These are phyloP conservation scores for Penicillium verhagenii DNA, from an alignment of 495 filamentous ascomycete species.

Conservation along the genomic window DNA sequence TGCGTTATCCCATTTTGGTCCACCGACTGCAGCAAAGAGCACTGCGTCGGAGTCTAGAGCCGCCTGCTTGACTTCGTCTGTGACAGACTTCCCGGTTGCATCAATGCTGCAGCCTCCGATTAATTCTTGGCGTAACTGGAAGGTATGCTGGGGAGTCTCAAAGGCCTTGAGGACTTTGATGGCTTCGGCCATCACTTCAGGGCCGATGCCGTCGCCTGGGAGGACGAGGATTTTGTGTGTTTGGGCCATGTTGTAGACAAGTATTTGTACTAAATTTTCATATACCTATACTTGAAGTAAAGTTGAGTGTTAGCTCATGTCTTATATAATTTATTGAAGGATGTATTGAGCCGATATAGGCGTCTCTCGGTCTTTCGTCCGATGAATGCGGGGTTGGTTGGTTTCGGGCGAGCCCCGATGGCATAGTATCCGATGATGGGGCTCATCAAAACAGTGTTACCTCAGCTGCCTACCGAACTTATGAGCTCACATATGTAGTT, in stretches of 20 bases:
- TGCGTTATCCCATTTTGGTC: slow-evolving; percentile 49
- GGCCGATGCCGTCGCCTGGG: slow-evolving; percentile 55
- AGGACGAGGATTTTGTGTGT: slow-evolving; percentile 51
- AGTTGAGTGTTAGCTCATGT: too few relatives aligned
- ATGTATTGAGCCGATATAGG: background rate
- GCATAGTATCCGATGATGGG: slow-evolving; percentile 1
- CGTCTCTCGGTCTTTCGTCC: slow-evolving; percentile 20
- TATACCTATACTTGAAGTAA: too few relatives aligned
- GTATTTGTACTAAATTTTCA: background rate
- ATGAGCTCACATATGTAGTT: background rate
- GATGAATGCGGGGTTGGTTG: slow-evolving; percentile 19
- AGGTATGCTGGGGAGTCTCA: slow-evolving; percentile 35
- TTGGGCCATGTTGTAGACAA: slow-evolving; percentile 18
- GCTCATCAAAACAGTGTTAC: too few relatives aligned
- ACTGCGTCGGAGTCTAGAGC: slow-evolving; percentile 44
- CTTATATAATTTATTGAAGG: background rate
- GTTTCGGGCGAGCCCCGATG: slow-evolving; percentile 20
- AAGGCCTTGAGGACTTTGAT: slow-evolving; percentile 50
- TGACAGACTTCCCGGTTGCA: slow-evolving; percentile 43
- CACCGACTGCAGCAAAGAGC: slow-evolving; percentile 50
- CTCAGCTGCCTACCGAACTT: too few relatives aligned
- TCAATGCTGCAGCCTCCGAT: slow-evolving; percentile 51
- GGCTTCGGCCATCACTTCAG: slow-evolving; percentile 54
- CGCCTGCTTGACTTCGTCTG: slow-evolving; percentile 43
- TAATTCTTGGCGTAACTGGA: slow-evolving; percentile 44